Conservation (phyloP, 306 rosid species). For the Cicer cuneatum region DNA sequence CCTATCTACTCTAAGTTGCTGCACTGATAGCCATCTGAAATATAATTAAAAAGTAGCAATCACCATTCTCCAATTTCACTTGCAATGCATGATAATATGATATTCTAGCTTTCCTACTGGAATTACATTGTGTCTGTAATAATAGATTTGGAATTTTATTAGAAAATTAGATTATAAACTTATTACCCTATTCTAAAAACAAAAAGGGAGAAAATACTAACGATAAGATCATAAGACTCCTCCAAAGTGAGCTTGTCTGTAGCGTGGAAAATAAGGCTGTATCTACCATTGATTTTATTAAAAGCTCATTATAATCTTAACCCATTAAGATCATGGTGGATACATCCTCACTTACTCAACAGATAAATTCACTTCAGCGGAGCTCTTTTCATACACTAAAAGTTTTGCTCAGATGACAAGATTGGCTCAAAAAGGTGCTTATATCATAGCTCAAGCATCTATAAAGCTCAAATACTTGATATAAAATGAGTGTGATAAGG, state of each 20-base stretch:
- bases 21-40: neutral
- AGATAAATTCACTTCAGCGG: neutral
- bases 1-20: neutral
- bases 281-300: neutral
- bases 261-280: neutral
- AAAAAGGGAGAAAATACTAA: neutral
- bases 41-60: conserved; percentile 5
- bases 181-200: neutral
- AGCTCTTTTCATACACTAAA: neutral
- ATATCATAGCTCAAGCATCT: conserved; percentile 7
- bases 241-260: neutral
- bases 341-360: neutral
- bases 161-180: neutral
- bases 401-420: neutral
- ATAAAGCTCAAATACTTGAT: neutral
- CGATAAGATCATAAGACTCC: neutral
- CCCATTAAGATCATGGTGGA: neutral
- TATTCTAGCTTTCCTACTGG: neutral
- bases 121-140: neutral
- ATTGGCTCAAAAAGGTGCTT: conserved; percentile 1
- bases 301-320: conserved; percentile 6
- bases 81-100: neutral
- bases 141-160: neutral
- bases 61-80: neutral
- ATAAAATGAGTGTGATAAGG: neutral